These are phyloP conservation scores for Takashimella tepidaria DNA, from an alignment of 1,284 basidiomycete species.

Conservation along the genomic window DNA sequence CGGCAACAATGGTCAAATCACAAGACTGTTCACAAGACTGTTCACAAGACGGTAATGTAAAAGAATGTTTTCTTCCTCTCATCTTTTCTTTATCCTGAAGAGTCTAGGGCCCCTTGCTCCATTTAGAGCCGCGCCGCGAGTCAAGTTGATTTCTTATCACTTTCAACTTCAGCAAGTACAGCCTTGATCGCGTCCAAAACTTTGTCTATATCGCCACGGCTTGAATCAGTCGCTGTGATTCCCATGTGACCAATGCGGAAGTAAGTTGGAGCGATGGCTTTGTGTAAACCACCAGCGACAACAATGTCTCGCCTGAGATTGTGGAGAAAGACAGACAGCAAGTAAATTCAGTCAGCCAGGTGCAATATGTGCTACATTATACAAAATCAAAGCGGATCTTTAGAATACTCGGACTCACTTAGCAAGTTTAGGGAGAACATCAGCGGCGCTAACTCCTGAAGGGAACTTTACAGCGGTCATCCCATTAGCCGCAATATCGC, in stretches of 20 bases:
- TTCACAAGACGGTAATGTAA: too few relatives aligned
- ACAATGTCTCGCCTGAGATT: conserved; percentile 59
- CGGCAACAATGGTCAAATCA: too few relatives aligned
- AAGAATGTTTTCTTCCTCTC: too few relatives aligned
- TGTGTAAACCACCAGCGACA: conserved; percentile 84
- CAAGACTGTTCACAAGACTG: too few relatives aligned
- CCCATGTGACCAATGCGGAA: conserved; percentile 73
- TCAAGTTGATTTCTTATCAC: neutral
- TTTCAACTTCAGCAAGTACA: conserved; percentile 50
- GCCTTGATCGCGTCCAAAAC: conserved; percentile 64
- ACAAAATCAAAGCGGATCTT: neutral
- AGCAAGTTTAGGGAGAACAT: conserved; percentile 60
- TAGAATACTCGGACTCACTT: conserved; percentile 27
- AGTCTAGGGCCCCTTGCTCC: too few relatives aligned
- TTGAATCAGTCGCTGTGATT: conserved; percentile 64
- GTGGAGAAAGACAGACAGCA: neutral
- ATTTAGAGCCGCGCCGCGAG: neutral
- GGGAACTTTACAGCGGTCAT: conserved; percentile 85
- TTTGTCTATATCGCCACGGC: conserved; percentile 70
- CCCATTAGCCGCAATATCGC: conserved; percentile 73
- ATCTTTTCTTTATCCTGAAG: too few relatives aligned
- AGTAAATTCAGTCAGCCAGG: too few relatives aligned
- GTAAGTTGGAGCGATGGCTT: conserved; percentile 71
- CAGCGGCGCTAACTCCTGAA: conserved; percentile 63
- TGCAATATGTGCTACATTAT: too few relatives aligned